phyloP scores from a whole-genome alignment of 306 rosid genomes.

The Oxytropis ochrocephala region DNA sequence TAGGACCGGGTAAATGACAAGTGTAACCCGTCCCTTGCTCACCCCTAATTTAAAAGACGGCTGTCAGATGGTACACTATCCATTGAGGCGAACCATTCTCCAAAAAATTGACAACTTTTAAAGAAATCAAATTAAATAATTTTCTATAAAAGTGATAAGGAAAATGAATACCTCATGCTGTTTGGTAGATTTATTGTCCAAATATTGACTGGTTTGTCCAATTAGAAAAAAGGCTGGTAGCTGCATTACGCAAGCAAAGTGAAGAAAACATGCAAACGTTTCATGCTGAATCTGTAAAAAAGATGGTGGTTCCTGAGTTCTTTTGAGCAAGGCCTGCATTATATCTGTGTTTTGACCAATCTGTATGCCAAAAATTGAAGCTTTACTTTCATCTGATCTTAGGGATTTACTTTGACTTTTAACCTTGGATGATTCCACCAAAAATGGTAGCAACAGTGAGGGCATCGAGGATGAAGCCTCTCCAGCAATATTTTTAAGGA shows the following conservation, averaged over 20 bases:
- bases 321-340: constrained; percentile 29
- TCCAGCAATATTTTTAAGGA: constrained; percentile 41
- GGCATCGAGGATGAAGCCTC: constrained; percentile 37
- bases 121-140: not conserved
- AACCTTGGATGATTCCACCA: constrained; percentile 50
- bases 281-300: constrained; percentile 58
- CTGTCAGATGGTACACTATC: not conserved
- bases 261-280: constrained; percentile 61
- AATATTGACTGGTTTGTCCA: constrained; percentile 40
- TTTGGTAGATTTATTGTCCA: too few species aligned
- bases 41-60: too few species aligned
- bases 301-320: constrained; percentile 46
- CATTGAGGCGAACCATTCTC: constrained; percentile 1
- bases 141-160: not conserved
- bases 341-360: constrained; percentile 52
- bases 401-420: constrained; percentile 41
- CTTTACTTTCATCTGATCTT: constrained; percentile 19
- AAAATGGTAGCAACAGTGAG: constrained; percentile 52
- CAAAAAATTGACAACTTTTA: not conserved
- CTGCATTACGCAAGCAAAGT: constrained; percentile 46
- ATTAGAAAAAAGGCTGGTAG: constrained; percentile 57
- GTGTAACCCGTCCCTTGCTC: too few species aligned
- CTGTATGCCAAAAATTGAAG: constrained; percentile 41
- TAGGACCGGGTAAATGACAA: too few species aligned
- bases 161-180: constrained; percentile 48